A percentile compares a stretch with the other conserved stretches of the same genome.
These are phyloP conservation scores for Skeletonema costatum DNA, from an alignment of 108 stramenopile genomes.

Conservation along the genomic window DNA sequence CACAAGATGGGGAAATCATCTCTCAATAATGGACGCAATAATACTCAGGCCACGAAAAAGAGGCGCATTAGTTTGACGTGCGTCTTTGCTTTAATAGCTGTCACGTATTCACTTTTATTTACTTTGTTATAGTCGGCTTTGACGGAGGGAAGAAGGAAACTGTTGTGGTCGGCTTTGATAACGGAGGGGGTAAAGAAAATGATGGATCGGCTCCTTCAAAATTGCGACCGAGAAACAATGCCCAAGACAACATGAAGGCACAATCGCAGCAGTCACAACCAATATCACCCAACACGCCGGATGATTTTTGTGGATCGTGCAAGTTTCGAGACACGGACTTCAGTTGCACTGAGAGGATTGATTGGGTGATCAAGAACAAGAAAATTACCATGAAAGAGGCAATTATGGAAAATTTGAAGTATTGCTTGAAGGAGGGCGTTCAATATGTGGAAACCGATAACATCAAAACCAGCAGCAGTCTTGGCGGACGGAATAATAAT, in stretches of 20 bases:
- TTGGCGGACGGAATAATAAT: no score
- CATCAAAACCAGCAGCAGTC: no score
- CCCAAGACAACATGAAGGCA: no score
- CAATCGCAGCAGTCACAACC: no score
- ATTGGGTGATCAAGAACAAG: constrained; percentile 9
- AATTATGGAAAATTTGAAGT: constrained; percentile 2
- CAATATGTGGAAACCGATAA: background rate
- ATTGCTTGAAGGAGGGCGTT: constrained; percentile 6
- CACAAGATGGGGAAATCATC: no score
- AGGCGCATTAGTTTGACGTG: background rate
- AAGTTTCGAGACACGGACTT: constrained; percentile 3
- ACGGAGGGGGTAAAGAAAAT: background rate
- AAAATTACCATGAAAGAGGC: background rate
- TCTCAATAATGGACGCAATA: no score
- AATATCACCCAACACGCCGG: background rate
- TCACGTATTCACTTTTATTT: background rate
- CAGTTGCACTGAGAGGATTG: constrained; percentile 21
- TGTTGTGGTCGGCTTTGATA: background rate
- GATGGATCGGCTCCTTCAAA: background rate
- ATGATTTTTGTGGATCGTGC: constrained; percentile 19
- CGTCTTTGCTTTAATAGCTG: background rate
- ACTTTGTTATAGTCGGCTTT: background rate
- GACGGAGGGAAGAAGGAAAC: no score
- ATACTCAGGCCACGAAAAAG: background rate
- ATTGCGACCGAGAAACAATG: no score